phyloP scores from a whole-genome alignment of 192 early-diverging fungal genomes.

The Obelidium mucronatum region DNA sequence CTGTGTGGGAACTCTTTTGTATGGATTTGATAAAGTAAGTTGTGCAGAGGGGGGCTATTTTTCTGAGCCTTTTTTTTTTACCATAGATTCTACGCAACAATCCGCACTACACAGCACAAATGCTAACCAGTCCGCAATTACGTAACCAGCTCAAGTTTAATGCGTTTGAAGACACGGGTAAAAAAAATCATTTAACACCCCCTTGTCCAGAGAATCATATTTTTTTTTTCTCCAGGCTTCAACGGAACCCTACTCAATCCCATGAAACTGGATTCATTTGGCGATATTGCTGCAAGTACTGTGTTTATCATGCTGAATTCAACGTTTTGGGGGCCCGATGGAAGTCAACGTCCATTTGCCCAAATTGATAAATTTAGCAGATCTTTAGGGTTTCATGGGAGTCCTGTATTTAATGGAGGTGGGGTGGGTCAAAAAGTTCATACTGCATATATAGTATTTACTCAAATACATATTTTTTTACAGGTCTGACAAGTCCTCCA shows the following conservation, averaged over 20 bases:
- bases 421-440: no score
- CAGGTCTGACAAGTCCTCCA: neutral
- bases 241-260: conserved; percentile 20
- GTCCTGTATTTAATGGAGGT: neutral
- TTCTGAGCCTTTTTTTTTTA: no score
- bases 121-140: neutral
- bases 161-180: neutral
- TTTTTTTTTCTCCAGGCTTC: neutral
- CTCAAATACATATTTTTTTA: neutral
- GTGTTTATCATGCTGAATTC: neutral
- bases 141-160: neutral
- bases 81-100: neutral
- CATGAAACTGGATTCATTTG: neutral
- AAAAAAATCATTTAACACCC: no score
- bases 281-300: conserved; percentile 9
- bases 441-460: no score
- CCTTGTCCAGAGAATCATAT: neutral
- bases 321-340: neutral
- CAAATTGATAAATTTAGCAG: neutral
- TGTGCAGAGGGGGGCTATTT: no score
- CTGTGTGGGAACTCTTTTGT: neutral
- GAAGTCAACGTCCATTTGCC: neutral
- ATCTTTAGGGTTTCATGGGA: neutral
- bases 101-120: neutral
- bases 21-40: conserved; percentile 2